Evolutionary conservation across 306 rosid genomes (phyloP).

Genomic region (Castanospermum australe): DNA sequence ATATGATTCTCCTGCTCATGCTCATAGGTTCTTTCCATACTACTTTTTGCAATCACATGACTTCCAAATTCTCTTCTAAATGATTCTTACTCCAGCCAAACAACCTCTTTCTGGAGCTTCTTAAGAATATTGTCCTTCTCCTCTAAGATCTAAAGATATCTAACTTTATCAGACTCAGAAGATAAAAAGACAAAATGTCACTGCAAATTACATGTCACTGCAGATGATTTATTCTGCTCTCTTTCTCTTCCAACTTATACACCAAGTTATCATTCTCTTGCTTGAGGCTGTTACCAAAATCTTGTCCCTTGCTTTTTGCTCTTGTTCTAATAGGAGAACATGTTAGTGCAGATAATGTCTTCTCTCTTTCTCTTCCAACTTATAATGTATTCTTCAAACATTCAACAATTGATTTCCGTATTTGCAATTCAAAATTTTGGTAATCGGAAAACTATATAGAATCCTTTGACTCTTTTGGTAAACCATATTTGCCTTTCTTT

Average conservation of each 20-base stretch:
- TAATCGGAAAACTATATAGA: too few species aligned
- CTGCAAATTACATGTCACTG: slow-evolving; percentile 34
- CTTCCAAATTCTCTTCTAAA: slow-evolving; percentile 56
- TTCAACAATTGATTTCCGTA: slow-evolving; percentile 63
- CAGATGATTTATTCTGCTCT: slow-evolving; percentile 38
- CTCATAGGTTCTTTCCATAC: slow-evolving; percentile 37
- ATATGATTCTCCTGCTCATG: slow-evolving; percentile 39
- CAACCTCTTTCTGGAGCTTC: slow-evolving; percentile 55
- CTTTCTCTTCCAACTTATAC: slow-evolving; percentile 45
- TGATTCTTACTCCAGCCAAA: slow-evolving; percentile 51
- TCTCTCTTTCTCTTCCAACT: too few species aligned
- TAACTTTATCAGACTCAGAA: slow-evolving; percentile 9
- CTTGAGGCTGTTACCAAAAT: slow-evolving; percentile 55
- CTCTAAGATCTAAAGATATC: slow-evolving; percentile 30
- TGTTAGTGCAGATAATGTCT: slow-evolving; percentile 64
- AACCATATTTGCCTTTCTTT: too few species aligned
- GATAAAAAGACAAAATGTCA: too few species aligned
- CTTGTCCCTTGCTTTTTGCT: too few species aligned
- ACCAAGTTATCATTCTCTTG: slow-evolving; percentile 47
- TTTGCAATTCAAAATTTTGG: slow-evolving; percentile 67
- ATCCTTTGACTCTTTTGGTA: too few species aligned
- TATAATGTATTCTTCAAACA: slow-evolving; percentile 45
- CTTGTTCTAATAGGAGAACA: too few species aligned
- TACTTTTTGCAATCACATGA: slow-evolving; percentile 43
- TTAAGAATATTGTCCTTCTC: slow-evolving; percentile 54